phyloP scores from a whole-genome alignment of 495 filamentous ascomycete species.

The Aspergillus nidulans region DNA sequence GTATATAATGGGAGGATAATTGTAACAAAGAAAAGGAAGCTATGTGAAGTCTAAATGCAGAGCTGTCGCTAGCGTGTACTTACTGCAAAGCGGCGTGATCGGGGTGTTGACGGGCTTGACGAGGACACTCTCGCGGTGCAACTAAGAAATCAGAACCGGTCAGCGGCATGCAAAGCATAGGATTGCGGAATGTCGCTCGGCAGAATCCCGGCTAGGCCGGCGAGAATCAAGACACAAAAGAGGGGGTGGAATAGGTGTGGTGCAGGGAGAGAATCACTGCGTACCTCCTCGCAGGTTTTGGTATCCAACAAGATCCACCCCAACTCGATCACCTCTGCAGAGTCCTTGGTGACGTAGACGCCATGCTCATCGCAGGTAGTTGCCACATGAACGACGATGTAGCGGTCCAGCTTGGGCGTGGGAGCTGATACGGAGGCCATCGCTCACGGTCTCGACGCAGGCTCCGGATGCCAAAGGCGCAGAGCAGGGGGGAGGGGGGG shows the following conservation, averaged over 20 bases:
- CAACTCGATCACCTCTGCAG: conserved; percentile 97
- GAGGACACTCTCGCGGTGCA: conserved; percentile 90
- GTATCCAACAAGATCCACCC: conserved; percentile 96
- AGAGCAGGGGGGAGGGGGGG: conserved; percentile 23
- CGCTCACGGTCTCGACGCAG: conserved; percentile 21
- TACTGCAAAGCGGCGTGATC: conserved; percentile 98
- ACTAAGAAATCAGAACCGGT: conserved; percentile 43
- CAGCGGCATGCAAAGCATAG: conserved; percentile 13
- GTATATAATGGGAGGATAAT: conserved; percentile 7
- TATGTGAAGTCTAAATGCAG: conserved; percentile 1
- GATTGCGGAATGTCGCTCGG: neutral
- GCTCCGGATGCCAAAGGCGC: conserved; percentile 23
- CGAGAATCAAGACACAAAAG: conserved; percentile 11
- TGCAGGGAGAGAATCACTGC: conserved; percentile 18
- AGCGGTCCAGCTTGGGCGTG: conserved; percentile 77
- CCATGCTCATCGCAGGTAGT: conserved; percentile 99
- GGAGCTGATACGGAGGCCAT: conserved; percentile 49
- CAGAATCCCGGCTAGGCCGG: conserved; percentile 11
- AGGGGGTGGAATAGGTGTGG: conserved; percentile 12
- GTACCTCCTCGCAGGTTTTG: conserved; percentile 86
- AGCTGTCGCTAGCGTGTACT: conserved; percentile 38
- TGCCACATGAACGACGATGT: conserved; percentile 95
- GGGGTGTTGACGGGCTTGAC: conserved; percentile 98
- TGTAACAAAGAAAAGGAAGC: conserved; percentile 10
- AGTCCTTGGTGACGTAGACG: conserved; percentile 98